Percentiles rank a stretch among this genome's conserved stretches.
Conservation (phyloP, 2,329 filamentous ascomycete genomes). For the Trichoderma afroharzianum region DNA sequence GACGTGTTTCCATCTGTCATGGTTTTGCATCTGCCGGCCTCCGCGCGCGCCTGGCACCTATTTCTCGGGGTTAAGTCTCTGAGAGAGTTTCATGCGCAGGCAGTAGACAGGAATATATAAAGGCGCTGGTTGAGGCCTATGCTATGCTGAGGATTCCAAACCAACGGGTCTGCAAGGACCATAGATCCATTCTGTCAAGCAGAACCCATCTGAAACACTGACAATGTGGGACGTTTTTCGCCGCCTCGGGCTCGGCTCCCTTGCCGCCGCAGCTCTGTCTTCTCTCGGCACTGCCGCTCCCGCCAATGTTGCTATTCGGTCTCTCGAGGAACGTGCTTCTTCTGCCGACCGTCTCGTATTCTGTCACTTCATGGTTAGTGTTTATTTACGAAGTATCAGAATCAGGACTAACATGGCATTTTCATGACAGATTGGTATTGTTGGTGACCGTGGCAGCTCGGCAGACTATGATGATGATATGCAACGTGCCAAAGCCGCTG, state of each 20-base stretch:
- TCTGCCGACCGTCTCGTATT: slow-evolving; percentile 30
- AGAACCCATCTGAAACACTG: background rate
- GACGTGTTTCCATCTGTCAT: background rate
- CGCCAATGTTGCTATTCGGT: slow-evolving; percentile 1
- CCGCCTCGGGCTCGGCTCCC: slow-evolving; percentile 20
- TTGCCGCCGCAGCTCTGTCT: slow-evolving; percentile 18
- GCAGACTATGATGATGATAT: slow-evolving; percentile 47
- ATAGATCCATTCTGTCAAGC: background rate
- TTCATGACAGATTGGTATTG: slow-evolving; percentile 23
- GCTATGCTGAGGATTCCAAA: background rate
- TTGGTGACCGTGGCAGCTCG: slow-evolving; percentile 38
- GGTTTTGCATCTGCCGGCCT: background rate
- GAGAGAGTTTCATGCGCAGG: background rate
- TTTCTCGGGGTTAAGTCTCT: background rate
- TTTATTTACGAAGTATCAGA: background rate
- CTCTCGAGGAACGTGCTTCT: slow-evolving; percentile 8
- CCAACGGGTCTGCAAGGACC: background rate
- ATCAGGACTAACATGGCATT: background rate
- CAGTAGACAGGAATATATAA: background rate
- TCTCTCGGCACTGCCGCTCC: slow-evolving; percentile 13
- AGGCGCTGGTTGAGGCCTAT: background rate
- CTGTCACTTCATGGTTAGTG: slow-evolving; percentile 41
- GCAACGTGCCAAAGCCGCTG: slow-evolving; percentile 40
- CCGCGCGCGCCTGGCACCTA: background rate
- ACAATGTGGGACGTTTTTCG: slow-evolving; percentile 18